These are phyloP conservation scores for Hortaea sp. DNA, from an alignment of 2,329 filamentous ascomycete genomes.

Conservation along the genomic window DNA sequence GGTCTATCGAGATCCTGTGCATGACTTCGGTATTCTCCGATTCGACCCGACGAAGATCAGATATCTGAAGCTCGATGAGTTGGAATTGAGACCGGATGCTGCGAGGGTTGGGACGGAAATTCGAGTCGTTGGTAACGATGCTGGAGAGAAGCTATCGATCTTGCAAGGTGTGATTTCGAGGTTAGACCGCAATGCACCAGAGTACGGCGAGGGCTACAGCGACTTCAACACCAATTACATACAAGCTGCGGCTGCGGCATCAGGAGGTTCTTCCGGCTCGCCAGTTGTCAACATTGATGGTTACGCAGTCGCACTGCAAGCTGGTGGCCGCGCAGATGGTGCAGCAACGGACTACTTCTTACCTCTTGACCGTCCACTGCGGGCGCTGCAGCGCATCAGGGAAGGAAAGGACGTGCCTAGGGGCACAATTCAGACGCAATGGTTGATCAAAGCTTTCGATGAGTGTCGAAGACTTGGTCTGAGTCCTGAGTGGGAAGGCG, in stretches of 20 bases:
- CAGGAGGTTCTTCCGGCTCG: slow-evolving; percentile 94
- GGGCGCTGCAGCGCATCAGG: slow-evolving; percentile 79
- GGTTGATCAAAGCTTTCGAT: slow-evolving; percentile 93
- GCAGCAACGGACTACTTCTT: slow-evolving; percentile 97
- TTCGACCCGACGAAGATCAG: slow-evolving; percentile 95
- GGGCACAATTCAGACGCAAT: slow-evolving; percentile 97
- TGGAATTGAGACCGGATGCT: slow-evolving; percentile 73
- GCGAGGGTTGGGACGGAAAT: slow-evolving; percentile 88
- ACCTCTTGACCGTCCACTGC: slow-evolving; percentile 78
- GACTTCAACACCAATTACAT: slow-evolving; percentile 98
- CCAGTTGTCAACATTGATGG: slow-evolving; percentile 95
- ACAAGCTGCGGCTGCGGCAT: slow-evolving; percentile 92
- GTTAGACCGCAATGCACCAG: slow-evolving; percentile 89
- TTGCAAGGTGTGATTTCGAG: slow-evolving; percentile 94
- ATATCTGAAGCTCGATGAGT: slow-evolving; percentile 81
- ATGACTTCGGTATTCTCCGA: slow-evolving; percentile 94
- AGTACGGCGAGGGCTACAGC: slow-evolving; percentile 95
- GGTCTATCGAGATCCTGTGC: slow-evolving; percentile 94
- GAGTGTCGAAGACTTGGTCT: slow-evolving; percentile 87
- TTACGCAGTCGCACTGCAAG: slow-evolving; percentile 82
- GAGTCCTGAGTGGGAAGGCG: slow-evolving; percentile 74
- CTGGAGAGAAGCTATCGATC: slow-evolving; percentile 96
- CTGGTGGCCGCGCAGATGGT: slow-evolving; percentile 84
- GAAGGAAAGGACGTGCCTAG: slow-evolving; percentile 65
- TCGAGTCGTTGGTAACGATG: slow-evolving; percentile 94